Conservation (phyloP, 2,329 filamentous ascomycete genomes). For the Cadophora sp. region DNA sequence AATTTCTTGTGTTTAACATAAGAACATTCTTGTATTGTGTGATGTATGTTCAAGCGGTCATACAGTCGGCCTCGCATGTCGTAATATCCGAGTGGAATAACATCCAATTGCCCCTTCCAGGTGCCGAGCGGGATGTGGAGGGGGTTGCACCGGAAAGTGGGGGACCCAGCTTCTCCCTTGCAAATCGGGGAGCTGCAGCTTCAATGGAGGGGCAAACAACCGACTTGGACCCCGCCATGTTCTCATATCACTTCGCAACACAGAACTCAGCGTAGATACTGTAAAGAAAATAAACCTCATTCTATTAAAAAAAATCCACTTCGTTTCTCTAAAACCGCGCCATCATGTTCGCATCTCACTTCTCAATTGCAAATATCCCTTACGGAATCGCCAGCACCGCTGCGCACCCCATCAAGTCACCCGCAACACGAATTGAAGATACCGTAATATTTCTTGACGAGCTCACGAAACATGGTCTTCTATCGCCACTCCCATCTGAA, state of each 20-base stretch:
- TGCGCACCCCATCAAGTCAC: slow-evolving; percentile 49
- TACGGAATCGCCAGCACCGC: slow-evolving; percentile 57
- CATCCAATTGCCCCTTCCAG: neutral
- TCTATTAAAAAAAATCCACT: neutral
- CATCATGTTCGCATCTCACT: slow-evolving; percentile 47
- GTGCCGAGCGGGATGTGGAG: neutral
- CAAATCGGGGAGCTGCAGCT: neutral
- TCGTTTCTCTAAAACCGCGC: neutral
- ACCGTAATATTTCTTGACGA: slow-evolving; percentile 59
- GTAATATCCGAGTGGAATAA: neutral
- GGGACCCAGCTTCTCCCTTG: neutral
- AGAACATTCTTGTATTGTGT: neutral
- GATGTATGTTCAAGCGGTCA: neutral
- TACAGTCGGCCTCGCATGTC: neutral
- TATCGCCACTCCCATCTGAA: slow-evolving; percentile 14
- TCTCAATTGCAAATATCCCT: slow-evolving; percentile 60
- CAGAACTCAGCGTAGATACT: neutral
- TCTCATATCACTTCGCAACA: neutral
- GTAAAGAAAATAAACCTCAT: neutral
- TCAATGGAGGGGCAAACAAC: neutral
- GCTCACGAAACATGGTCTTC: slow-evolving; percentile 45
- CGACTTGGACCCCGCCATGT: neutral
- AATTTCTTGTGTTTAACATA: neutral
- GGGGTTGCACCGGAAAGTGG: neutral
- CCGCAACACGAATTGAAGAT: slow-evolving; percentile 58